Base-by-base conservation (phyloP, 2,329 filamentous ascomycete species). In the Colletotrichum sidae region DNA sequence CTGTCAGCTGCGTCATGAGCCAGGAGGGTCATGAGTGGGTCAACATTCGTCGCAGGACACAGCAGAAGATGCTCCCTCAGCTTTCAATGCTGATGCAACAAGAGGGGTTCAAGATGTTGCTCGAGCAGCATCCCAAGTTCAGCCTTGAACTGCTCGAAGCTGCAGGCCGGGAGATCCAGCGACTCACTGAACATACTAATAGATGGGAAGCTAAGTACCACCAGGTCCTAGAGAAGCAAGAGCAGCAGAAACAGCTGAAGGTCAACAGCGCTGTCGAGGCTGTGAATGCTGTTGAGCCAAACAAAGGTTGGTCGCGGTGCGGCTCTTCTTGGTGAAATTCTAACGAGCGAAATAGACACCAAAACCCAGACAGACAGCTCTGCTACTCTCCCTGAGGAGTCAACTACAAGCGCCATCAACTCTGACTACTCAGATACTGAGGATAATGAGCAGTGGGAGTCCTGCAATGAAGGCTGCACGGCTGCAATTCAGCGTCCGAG, bases 61-160 rank as follows among this genome's bases (percentile, higher is more conserved):
- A 65, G 17, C 53, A 34, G 35, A 46, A 38, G 12, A 54, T 65
- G 8, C 38, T 15, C 8, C 61, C 61, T 34, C 50, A 60, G 37
- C 45, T 65, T 11, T 13, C 12, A 7, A 60, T 46, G 61, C 50
- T 65, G 7, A 34, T 60, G 17, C 57, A 38, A 6, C 38, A 60
- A n/a, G 11, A 34, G 7, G 50, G 49, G 13, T 65, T 65, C 13
- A 7, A 6, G 5, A 42, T 38, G 12, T 44, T 65, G 2, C 11
- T 51, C 11, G n/a, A 41, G 4, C 34, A 44, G 13, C 12, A 55
- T 10, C 44, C 8, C 13, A 12, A 4, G 10, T 65, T 65, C 45
- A 55, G 56, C n/a, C 52, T 60, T 13, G 10, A 47, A 11, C 44
- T 45, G 6, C 38, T 65, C 2, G 49, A 13, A 2, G 45, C 61